phyloP scores from a whole-genome alignment of 179 eudicot genomes.

The Carnegiea gigantea region DNA sequence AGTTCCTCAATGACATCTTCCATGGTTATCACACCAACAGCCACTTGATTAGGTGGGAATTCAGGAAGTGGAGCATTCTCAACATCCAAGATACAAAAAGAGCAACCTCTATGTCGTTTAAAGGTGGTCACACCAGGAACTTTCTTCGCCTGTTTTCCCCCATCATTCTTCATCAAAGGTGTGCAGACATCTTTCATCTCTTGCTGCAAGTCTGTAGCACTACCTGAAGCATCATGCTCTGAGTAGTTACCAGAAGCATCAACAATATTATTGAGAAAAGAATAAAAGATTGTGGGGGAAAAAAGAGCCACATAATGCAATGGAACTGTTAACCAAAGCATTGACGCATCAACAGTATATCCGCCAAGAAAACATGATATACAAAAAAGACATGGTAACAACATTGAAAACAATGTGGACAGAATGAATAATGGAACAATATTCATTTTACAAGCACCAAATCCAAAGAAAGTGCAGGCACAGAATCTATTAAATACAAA shows the following conservation, averaged over 20 bases:
- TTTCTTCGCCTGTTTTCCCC: constrained; percentile 46
- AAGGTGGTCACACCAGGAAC: constrained; percentile 70
- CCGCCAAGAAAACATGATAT: background rate
- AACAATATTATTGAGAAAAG: constrained; percentile 1
- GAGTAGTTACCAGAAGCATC: constrained; percentile 20
- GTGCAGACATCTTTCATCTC: constrained; percentile 35
- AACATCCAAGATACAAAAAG: constrained; percentile 88
- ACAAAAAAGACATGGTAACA: background rate
- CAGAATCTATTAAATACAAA: too few species aligned
- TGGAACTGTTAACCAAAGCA: background rate
- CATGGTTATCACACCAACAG: constrained; percentile 89
- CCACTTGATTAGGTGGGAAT: constrained; percentile 63
- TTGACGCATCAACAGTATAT: background rate
- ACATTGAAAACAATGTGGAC: too few species aligned
- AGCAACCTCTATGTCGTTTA: constrained; percentile 88
- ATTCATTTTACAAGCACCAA: too few species aligned
- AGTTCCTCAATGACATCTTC: constrained; percentile 98
- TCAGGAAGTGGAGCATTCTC: constrained; percentile 77
- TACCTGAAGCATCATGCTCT: constrained; percentile 30
- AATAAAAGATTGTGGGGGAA: background rate
- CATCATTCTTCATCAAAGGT: constrained; percentile 35
- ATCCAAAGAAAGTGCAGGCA: too few species aligned
- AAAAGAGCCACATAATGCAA: background rate
- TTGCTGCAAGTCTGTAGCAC: constrained; percentile 14
- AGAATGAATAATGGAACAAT: too few species aligned